Evolutionary conservation across 2,329 filamentous ascomycete genomes (phyloP).

Genomic region (Fusarium sacchari): DNA sequence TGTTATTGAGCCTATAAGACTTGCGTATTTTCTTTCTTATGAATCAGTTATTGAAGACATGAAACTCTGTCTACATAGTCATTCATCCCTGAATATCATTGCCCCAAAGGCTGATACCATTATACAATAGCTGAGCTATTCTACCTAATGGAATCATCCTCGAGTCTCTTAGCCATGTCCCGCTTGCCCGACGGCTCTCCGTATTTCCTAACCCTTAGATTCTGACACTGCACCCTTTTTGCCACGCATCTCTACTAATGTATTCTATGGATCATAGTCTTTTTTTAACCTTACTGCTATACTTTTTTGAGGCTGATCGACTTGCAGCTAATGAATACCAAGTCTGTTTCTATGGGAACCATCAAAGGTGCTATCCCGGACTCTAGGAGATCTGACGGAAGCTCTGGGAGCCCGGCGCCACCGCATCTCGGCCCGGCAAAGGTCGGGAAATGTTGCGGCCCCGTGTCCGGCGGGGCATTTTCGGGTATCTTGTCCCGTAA

Average conservation of each 20-base stretch:
- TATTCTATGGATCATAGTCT: not conserved
- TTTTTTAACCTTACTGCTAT: not conserved
- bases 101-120: rapidly evolving
- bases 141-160: rapidly evolving
- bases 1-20: not conserved
- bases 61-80: rapidly evolving
- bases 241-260: not conserved
- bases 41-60: not conserved
- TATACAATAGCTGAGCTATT: not conserved
- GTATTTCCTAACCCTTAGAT: rapidly evolving
- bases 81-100: too few species aligned
- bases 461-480: not conserved
- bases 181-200: not conserved
- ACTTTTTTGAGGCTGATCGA: not conserved
- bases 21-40: not conserved
- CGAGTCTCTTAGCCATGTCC: not conserved
- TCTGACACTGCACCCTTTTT: not conserved
- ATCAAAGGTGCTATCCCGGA: too few species aligned
- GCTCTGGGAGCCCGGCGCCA: not conserved
- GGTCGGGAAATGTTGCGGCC: not conserved
- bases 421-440: not conserved
- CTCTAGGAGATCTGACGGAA: not conserved
- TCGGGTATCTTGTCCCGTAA: not conserved
- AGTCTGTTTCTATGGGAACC: not conserved
- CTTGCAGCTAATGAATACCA: not conserved